Evolutionary conservation across 768 basidiomycete species (phyloP).

Genomic region (Tylopilus intermedius): DNA sequence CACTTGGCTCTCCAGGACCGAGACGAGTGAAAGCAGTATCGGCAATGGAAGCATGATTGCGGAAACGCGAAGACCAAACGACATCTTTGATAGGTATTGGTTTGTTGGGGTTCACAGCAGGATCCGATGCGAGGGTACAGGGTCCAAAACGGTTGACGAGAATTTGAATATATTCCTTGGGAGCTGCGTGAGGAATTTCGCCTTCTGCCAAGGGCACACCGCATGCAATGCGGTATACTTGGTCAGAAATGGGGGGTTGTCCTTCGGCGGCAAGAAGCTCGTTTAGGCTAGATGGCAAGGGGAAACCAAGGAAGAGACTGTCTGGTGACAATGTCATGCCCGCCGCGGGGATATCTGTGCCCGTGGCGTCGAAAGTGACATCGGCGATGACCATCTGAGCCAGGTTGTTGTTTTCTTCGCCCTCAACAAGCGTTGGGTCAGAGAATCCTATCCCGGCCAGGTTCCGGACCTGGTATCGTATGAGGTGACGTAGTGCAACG

Average conservation of each 20-base stretch:
- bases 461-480: conserved; percentile 35
- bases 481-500: not conserved
- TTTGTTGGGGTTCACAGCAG: conserved; percentile 28
- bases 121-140: conserved; percentile 30
- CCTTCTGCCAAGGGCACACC: conserved; percentile 35
- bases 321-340: conserved; percentile 24
- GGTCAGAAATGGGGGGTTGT: conserved; percentile 2
- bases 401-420: conserved; percentile 27
- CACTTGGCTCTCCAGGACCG: conserved; percentile 3
- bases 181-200: conserved; percentile 35
- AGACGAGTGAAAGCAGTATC: conserved; percentile 34
- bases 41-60: conserved; percentile 40
- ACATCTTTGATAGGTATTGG: conserved; percentile 34
- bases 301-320: conserved; percentile 34
- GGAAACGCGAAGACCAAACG: conserved; percentile 46
- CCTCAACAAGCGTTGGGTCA: conserved; percentile 35
- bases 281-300: conserved; percentile 31
- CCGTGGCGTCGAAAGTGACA: conserved; percentile 30
- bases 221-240: conserved; percentile 38
- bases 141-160: conserved; percentile 40
- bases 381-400: conserved; percentile 45
- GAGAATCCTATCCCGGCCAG: conserved; percentile 38
- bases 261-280: conserved; percentile 12
- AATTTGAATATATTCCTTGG: conserved; percentile 40
- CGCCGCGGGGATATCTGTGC: conserved; percentile 1